Base-by-base conservation (phyloP, 2,329 filamentous ascomycete species). In the Tolypocladium amazonense region DNA sequence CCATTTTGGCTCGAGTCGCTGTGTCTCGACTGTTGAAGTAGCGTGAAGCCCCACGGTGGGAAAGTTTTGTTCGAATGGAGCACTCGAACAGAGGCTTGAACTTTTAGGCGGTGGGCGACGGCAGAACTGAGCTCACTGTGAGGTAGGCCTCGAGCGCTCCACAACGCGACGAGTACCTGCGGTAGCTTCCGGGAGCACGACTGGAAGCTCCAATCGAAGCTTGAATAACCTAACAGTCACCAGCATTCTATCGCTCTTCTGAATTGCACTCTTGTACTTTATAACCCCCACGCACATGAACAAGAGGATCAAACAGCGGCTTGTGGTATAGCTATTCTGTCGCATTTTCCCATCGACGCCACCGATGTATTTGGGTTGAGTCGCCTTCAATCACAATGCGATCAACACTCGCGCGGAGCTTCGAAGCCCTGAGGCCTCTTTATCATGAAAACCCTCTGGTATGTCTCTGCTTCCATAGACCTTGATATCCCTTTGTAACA, bases 381-480 rank as follows among this genome's bases (percentile, higher is more conserved):
- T 20, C 27, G 12, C 23, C 39, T 45, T 27, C 58, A 60, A 55
- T 59, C 61, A 69, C 20, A 7, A 79, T 79, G 77, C 74, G 72
- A 33, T 61, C 71, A 59, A 72, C 74, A 39, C 58, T 70, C 35
- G 61, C 67, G 20, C 74, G 72, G 8, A 68, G 79, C 47, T 74
- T 77, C 56, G 73, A 70, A 55, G 62, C 63, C 23, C 50, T 67
- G 23, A 66, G 66, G 38, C 63, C 68, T 56, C 65, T 75, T 2
- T 67, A 68, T 45, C 92, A 97, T 86, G 92, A 96, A 66, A 97
- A 96, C 66, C 92, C 92, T 4, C 75, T 96, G 70, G 92, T 95
- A 77, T 67, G 77, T 1, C 9, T 35, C 20, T 4, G 18, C 30
- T 15, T 2, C 11, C 20, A 3, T 6, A 7, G 18, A 37, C 7